Percentiles rank a stretch among this genome's conserved stretches.
phyloP scores from a whole-genome alignment of 2,329 filamentous ascomycete genomes.

The Aotearoamyces nothofagi region DNA sequence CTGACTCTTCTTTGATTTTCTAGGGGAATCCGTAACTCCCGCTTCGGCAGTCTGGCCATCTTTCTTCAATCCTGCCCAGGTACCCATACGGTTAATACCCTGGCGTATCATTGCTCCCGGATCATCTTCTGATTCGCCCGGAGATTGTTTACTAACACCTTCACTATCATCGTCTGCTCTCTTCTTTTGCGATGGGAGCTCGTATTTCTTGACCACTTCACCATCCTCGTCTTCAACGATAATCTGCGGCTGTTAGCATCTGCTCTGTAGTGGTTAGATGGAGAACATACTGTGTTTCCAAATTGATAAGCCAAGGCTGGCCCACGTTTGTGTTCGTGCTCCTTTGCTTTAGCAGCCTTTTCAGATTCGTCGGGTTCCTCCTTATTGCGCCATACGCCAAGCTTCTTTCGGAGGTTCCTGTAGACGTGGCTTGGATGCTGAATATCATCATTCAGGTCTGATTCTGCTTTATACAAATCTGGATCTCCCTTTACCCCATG shows the following conservation, averaged over 20 bases:
- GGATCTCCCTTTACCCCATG: constrained; percentile 7
- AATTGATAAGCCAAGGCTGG: constrained; percentile 77
- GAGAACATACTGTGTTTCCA: constrained; percentile 50
- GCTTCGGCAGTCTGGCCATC: constrained; percentile 2
- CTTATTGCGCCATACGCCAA: constrained; percentile 16
- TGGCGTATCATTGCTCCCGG: constrained; percentile 8
- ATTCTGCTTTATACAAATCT: not conserved
- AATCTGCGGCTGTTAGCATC: constrained; percentile 32
- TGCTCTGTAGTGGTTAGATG: not conserved
- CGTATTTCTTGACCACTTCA: constrained; percentile 74
- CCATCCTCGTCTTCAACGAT: constrained; percentile 81
- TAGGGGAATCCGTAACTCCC: constrained; percentile 8
- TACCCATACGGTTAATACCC: constrained; percentile 13
- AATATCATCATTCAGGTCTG: not conserved
- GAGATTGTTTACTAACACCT: not conserved
- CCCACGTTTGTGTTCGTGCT: constrained; percentile 38
- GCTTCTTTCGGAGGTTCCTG: constrained; percentile 8
- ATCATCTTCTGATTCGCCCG: not conserved
- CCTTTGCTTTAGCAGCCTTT: constrained; percentile 18
- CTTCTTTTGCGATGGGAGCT: constrained; percentile 39
- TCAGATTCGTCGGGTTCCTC: constrained; percentile 25
- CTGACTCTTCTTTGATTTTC: constrained; percentile 13
- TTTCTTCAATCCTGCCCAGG: constrained; percentile 12
- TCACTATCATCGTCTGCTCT: constrained; percentile 2
- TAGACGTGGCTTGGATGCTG: constrained; percentile 13